phyloP scores from a whole-genome alignment of 495 filamentous ascomycete genomes.

The Sordaria brevicollis region DNA sequence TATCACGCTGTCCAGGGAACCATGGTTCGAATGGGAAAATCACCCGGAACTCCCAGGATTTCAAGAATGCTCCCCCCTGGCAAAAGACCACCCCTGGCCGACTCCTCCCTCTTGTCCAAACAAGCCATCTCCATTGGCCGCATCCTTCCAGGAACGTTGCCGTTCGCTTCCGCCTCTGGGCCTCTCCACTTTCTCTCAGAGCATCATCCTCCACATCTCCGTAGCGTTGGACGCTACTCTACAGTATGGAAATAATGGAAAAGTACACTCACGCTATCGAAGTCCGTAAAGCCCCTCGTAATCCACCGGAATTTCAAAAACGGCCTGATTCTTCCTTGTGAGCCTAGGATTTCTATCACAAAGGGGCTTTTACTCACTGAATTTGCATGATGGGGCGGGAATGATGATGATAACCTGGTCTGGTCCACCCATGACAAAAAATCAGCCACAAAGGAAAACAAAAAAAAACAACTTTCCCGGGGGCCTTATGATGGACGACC shows the following conservation, averaged over 20 bases:
- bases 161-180: not conserved
- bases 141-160: not conserved
- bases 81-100: not conserved
- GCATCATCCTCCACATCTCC: not conserved
- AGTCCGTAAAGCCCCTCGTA: not conserved
- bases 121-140: not conserved
- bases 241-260: not conserved
- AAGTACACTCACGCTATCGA: not conserved
- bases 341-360: not conserved
- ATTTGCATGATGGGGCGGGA: not conserved
- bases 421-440: not conserved
- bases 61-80: not conserved
- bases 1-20: constrained; percentile 1
- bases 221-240: not conserved
- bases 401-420: not conserved
- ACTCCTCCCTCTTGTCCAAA: not conserved
- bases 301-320: not conserved
- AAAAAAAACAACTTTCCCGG: not conserved
- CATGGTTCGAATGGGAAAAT: constrained; percentile 17
- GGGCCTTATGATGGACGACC: not conserved
- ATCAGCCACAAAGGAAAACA: not conserved
- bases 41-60: constrained; percentile 18
- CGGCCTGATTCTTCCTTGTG: not conserved
- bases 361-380: not conserved
- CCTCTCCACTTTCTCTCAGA: not conserved